Evolutionary conservation across 179 eudicot genomes (phyloP), one percentile per base, ranked within the genome.

Genomic region (Drosera spatulata): DNA sequence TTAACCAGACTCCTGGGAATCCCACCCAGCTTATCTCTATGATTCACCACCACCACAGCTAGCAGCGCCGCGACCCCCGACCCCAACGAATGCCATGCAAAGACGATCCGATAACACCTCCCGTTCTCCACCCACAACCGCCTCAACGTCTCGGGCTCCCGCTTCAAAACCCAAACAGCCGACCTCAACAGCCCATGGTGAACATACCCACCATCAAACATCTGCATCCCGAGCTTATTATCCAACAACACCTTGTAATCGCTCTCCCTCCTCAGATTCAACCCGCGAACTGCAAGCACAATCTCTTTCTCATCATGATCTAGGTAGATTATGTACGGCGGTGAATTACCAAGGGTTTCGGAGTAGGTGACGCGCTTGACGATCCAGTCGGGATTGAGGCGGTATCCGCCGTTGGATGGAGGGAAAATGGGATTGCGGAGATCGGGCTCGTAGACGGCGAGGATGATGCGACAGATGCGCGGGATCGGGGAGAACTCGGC

Each of bases 161-260:
- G 63, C 52, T 77, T 80, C 64, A 88, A 55, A 62, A 91, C 11
- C 96, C 96, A 91, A 6, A 77, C 68, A 0, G 97, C 97, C 0
- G 97, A 83, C 55, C 80, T 91, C 75, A 87, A 45, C 14, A 91
- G 60, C 53, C 96, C 96, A 15, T 85, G 80, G 62, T 91, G 97
- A 2, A 91, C 97, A 10, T 78, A 91, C 5, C 97, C 97, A 0
- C 97, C 95, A 55, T 91, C 97, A 59, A 85, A 91, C 97, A 85
- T 91, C 70, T 91, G 97, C 63, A 59, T 77, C 6, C 97, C 96
- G 2, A 88, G 73, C 33, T 78, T 62, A 57, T 88, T 91, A 13
- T 88, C 82, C 10, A 87, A 71, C 33, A 90, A 54, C 2, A 85
- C 47, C 70, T 82, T 79, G 55, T 85, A 91, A 54, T 88, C 97